Evolutionary conservation across 169 alveolate species (phyloP), one percentile per base, ranked within the genome.

Genomic region (Plasmodium sp.): DNA sequence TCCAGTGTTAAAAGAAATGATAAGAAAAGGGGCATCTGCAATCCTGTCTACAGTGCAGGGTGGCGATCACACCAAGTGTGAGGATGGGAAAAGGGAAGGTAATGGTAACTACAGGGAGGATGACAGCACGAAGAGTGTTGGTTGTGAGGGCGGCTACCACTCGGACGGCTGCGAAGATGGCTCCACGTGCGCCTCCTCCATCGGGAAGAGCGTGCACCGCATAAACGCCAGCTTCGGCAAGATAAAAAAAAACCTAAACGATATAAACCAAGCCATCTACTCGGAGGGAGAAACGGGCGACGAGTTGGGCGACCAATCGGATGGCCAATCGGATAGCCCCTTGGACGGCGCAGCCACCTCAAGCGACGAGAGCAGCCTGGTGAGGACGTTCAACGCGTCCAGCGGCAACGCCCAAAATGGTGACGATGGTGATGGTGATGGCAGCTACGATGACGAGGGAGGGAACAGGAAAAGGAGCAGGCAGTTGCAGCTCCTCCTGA

Each of bases 171-270:
- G 39, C 22, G 43, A 31, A 5, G 84, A 72, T 73, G 58, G 41
- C 12, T 9, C 18, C 41, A 45, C 74, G 7, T 10, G 84, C 22
- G 39, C 31, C 18, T 73, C 77, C 1, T 56, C 88, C 54, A 41
- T 88, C 12, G 51, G 71, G 22, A 71, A 58, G 16, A 79, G 94
- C 82, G 43, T 88, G n/a, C 56, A 34, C 71, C 43, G 58, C 79
- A 88, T 88, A 79, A 88, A 88, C 48, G 43, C 62, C 36, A 88
- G 94, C n/a, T 39, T 88, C 14, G 5, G 12, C 1, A 77, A 27
- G 3, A 80, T 88, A 79, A 88, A 80, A 67, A 88, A 45, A 14
- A 79, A 79, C 12, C 45, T 88, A 62, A 79, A 12, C 22, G 45
- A 27, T 77, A 58, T 88, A 56, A 88, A 79, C 58, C 34, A 58